Conservation (phyloP, 169 alveolate genomes). For the Plasmodium vinckei region DNA sequence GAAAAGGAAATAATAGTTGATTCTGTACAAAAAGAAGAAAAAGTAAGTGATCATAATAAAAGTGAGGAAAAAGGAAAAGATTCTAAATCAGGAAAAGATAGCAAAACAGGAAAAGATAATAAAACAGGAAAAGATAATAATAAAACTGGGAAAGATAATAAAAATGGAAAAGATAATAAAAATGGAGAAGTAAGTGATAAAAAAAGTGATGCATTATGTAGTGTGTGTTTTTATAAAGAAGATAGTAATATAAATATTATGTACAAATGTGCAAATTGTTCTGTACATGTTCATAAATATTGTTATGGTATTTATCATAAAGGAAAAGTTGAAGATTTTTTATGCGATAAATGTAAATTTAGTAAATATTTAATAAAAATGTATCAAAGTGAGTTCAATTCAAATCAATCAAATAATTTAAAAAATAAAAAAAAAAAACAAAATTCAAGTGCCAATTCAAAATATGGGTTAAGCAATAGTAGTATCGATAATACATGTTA, state of each 20-base stretch:
- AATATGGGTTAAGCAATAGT: not conserved
- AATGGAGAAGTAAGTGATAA: not conserved
- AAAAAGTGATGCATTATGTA: slow-evolving; percentile 18
- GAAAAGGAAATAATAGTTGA: no score
- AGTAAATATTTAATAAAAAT: slow-evolving; percentile 6
- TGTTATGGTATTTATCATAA: slow-evolving; percentile 60
- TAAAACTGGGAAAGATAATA: not conserved
- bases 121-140: not conserved
- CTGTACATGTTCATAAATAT: slow-evolving; percentile 37
- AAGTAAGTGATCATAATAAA: not conserved
- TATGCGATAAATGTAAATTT: slow-evolving; percentile 37
- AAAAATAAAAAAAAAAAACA: slow-evolving; percentile 33
- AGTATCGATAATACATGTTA: not conserved
- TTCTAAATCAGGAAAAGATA: not conserved
- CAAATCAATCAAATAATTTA: not conserved
- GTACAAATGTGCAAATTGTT: slow-evolving; percentile 32
- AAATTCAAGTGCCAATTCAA: not conserved
- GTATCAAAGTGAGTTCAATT: slow-evolving; percentile 5
- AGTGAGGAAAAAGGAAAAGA: slow-evolving; percentile 6
- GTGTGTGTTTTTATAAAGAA: slow-evolving; percentile 41
- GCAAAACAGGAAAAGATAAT: not conserved
- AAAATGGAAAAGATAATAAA: slow-evolving; percentile 21
- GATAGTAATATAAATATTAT: slow-evolving; percentile 38
- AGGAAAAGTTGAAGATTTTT: slow-evolving; percentile 53
- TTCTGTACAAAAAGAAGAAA: no score